Evolutionary conservation across 768 basidiomycete species (phyloP).

Genomic region (Trametes maxima): DNA sequence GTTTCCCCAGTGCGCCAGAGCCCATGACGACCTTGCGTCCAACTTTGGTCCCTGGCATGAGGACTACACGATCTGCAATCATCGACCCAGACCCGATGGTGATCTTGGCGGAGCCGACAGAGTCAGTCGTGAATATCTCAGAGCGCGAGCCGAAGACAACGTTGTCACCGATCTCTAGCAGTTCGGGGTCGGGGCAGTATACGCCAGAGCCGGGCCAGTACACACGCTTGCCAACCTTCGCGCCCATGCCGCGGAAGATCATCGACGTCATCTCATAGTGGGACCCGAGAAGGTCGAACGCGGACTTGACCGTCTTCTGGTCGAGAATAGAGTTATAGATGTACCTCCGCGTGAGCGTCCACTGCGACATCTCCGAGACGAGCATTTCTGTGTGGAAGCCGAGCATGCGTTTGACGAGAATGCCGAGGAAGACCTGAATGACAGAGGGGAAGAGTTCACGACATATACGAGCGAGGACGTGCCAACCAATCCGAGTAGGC

Average conservation of each 20-base stretch:
- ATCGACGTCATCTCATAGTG: slow-evolving; percentile 52
- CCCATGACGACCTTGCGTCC: slow-evolving; percentile 48
- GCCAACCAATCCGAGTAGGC: slow-evolving; percentile 42
- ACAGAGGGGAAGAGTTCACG: slow-evolving; percentile 42
- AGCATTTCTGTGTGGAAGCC: slow-evolving; percentile 40
- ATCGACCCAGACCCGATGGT: slow-evolving; percentile 49
- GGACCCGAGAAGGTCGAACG: slow-evolving; percentile 47
- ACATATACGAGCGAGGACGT: slow-evolving; percentile 43
- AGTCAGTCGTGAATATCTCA: slow-evolving; percentile 47
- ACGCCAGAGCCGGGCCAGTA: slow-evolving; percentile 54
- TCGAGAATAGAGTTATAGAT: slow-evolving; percentile 43
- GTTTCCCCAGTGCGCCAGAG: slow-evolving; percentile 48
- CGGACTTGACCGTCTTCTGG: slow-evolving; percentile 37
- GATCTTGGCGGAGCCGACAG: slow-evolving; percentile 43
- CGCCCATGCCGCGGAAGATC: slow-evolving; percentile 50
- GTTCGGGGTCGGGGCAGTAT: slow-evolving; percentile 49
- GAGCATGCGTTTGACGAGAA: slow-evolving; percentile 44
- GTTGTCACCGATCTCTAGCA: slow-evolving; percentile 51
- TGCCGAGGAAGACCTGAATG: slow-evolving; percentile 41
- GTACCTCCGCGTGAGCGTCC: slow-evolving; percentile 39
- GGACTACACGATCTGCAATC: slow-evolving; percentile 52
- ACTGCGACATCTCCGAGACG: slow-evolving; percentile 34
- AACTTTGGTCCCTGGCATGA: slow-evolving; percentile 46
- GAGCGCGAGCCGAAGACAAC: slow-evolving; percentile 52
- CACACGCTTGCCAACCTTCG: slow-evolving; percentile 48